A percentile compares a stretch with the other conserved stretches of the same genome.
Evolutionary conservation across 306 rosid genomes (phyloP).

Genomic region (Cicer cuneatum): DNA sequence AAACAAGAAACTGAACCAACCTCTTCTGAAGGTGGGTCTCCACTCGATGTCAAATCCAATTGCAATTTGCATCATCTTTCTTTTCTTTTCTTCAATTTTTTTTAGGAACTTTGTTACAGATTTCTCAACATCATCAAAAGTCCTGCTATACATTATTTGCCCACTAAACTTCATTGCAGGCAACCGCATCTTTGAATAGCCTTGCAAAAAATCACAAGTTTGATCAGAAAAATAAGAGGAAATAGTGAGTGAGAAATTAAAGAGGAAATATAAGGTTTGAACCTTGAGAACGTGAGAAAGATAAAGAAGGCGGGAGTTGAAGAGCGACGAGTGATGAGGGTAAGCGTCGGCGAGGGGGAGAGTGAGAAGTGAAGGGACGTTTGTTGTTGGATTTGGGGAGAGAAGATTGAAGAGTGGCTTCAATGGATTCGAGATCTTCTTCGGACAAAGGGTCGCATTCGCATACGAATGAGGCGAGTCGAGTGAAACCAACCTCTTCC

Average conservation of each 20-base stretch:
- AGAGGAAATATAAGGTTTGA: not conserved
- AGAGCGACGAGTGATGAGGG: constrained; percentile 68
- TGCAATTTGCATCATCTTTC: constrained; percentile 47
- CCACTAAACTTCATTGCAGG: constrained; percentile 77
- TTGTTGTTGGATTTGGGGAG: constrained; percentile 41
- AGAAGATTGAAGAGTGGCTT: constrained; percentile 61
- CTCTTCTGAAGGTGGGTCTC: constrained; percentile 73
- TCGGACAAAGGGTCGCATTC: constrained; percentile 65
- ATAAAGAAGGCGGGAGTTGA: constrained; percentile 57
- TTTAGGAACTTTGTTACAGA: constrained; percentile 55
- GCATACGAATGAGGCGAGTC: constrained; percentile 42
- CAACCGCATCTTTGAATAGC: constrained; percentile 53
- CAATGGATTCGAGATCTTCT: constrained; percentile 60
- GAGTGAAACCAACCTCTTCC: constrained; percentile 19
- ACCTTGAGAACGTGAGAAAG: constrained; percentile 67
- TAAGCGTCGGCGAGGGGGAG: constrained; percentile 59
- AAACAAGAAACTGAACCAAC: constrained; percentile 45
- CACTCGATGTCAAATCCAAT: constrained; percentile 89
- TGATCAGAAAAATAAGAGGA: constrained; percentile 18
- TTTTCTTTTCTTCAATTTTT: constrained; percentile 48
- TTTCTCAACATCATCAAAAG: constrained; percentile 61
- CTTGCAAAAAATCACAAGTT: constrained; percentile 35
- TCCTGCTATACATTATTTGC: constrained; percentile 68
- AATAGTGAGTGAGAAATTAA: not conserved
- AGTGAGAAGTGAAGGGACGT: constrained; percentile 22